A percentile compares a stretch with the other conserved stretches of the same genome.
Conservation (phyloP, 108 stramenopile genomes). For the Asterionellopsis glacialis region DNA sequence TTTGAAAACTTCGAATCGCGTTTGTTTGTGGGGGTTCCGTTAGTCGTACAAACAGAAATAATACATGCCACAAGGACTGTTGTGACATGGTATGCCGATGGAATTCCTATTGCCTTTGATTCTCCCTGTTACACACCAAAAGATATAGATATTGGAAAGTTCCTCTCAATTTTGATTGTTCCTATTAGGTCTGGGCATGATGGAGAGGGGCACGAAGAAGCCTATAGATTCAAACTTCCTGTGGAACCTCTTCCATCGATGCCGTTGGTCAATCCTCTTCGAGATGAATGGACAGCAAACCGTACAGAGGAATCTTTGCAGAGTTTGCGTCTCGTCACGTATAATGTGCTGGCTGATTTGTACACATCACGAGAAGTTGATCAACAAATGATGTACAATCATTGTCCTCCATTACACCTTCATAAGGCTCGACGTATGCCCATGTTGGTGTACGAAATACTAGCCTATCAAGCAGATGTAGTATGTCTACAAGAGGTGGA, state of each 20-base stretch:
- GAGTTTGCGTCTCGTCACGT: conserved; percentile 54
- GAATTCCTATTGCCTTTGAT: conserved; percentile 15
- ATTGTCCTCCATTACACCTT: conserved; percentile 35
- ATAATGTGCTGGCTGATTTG: conserved; percentile 77
- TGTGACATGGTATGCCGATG: conserved; percentile 61
- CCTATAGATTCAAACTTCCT: conserved; percentile 15
- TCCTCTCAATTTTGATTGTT: conserved; percentile 11
- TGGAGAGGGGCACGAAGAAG: conserved; percentile 23
- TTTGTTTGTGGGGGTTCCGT: conserved; percentile 47
- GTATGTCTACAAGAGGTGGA: conserved; percentile 84
- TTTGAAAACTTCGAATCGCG: conserved; percentile 51
- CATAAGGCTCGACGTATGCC: conserved; percentile 50
- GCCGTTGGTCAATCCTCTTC: conserved; percentile 6
- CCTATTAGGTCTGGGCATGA: conserved; percentile 13
- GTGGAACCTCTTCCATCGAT: conserved; percentile 24
- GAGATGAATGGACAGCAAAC: neutral
- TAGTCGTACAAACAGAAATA: conserved; percentile 32
- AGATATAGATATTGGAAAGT: conserved; percentile 15
- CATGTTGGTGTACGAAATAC: conserved; percentile 59
- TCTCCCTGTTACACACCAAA: conserved; percentile 21
- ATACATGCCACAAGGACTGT: conserved; percentile 35
- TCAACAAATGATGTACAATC: conserved; percentile 29
- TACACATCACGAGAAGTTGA: conserved; percentile 33
- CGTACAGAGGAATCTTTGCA: neutral
- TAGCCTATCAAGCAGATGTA: conserved; percentile 60